Evolutionary conservation across 1,139 yeast genomes (phyloP).

Genomic region (Dujonia santamariae): DNA sequence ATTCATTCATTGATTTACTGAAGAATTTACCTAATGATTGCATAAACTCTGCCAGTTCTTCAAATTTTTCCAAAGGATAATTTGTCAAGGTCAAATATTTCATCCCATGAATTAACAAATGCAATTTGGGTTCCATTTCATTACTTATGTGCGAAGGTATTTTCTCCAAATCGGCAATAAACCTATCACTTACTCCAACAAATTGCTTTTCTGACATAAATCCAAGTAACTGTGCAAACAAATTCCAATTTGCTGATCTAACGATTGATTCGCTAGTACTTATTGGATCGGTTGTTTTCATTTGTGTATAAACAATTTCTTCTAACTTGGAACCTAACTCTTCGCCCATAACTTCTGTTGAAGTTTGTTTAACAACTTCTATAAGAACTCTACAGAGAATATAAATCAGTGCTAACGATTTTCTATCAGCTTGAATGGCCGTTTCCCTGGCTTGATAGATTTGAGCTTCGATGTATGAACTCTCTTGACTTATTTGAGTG

Average conservation of each 20-base stretch:
- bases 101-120: slow-evolving; percentile 87
- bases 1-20: slow-evolving; percentile 58
- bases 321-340: slow-evolving; percentile 83
- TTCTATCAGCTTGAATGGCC: slow-evolving; percentile 82
- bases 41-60: slow-evolving; percentile 88
- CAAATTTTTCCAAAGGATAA: slow-evolving; percentile 85
- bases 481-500: not conserved
- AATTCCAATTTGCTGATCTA: slow-evolving; percentile 89
- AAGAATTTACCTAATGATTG: slow-evolving; percentile 85
- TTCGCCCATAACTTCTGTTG: slow-evolving; percentile 67
- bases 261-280: slow-evolving; percentile 61
- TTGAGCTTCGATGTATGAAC: slow-evolving; percentile 19
- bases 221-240: slow-evolving; percentile 86
- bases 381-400: slow-evolving; percentile 90
- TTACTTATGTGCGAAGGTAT: slow-evolving; percentile 51
- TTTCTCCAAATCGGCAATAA: slow-evolving; percentile 88
- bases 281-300: slow-evolving; percentile 82
- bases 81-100: slow-evolving; percentile 72
- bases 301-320: slow-evolving; percentile 89
- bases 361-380: slow-evolving; percentile 88
- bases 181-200: slow-evolving; percentile 85
- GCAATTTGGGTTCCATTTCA: slow-evolving; percentile 71
- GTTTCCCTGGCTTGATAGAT: slow-evolving; percentile 61
- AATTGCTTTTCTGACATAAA: slow-evolving; percentile 85
- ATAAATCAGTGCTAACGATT: slow-evolving; percentile 81